phyloP scores from a whole-genome alignment of 148 eudicot genomes.

The Tetragonia tetragonoides region DNA sequence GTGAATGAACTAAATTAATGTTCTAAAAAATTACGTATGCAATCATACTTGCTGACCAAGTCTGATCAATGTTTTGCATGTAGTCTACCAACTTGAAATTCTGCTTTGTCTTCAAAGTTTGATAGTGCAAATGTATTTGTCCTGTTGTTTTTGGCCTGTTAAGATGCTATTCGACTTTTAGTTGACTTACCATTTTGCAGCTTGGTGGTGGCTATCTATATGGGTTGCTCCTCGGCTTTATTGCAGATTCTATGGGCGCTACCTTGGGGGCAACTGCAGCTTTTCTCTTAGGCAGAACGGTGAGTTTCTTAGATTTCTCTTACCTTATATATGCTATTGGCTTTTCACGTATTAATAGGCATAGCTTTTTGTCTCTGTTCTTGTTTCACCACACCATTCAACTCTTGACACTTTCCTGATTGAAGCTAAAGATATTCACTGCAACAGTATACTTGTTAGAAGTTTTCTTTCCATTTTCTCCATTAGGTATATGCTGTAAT shows the following conservation, averaged over 20 bases:
- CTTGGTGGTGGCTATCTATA: constrained; percentile 97
- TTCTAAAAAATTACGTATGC: background rate
- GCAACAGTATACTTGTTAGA: background rate
- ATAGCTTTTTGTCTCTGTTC: background rate
- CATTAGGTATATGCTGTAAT: background rate
- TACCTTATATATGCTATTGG: background rate
- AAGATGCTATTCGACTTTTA: background rate
- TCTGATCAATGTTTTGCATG: background rate
- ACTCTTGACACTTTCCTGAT: background rate
- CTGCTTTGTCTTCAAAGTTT: background rate
- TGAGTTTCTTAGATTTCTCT: constrained; percentile 37
- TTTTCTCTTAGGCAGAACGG: constrained; percentile 87
- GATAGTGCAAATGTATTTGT: constrained; percentile 8
- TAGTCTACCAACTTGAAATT: background rate
- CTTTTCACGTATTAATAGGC: background rate
- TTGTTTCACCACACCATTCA: background rate
- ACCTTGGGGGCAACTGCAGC: constrained; percentile 88
- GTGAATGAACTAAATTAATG: background rate
- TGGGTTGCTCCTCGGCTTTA: constrained; percentile 84
- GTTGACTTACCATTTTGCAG: constrained; percentile 32
- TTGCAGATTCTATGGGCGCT: constrained; percentile 90
- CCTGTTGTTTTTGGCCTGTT: background rate
- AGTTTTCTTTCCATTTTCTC: too few relatives aligned
- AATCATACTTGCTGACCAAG: background rate
- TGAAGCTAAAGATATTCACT: background rate